Evolutionary conservation across 345 rosid genomes (phyloP).

Genomic region (Ricinus communis): DNA sequence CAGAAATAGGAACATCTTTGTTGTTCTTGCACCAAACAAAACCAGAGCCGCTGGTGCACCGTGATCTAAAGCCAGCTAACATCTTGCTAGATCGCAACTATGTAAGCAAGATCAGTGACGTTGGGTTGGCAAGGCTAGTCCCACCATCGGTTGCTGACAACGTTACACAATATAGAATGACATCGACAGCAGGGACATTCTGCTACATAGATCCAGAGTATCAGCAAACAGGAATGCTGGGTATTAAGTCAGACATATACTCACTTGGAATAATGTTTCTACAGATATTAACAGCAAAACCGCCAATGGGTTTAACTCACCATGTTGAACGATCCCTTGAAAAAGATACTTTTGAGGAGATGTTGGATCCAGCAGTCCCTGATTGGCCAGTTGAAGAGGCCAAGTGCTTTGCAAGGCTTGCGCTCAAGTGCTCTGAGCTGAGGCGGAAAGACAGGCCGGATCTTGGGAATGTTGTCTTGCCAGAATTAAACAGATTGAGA

Average conservation of each 20-base stretch:
- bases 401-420: too few species aligned
- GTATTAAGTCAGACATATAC: background rate
- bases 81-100: background rate
- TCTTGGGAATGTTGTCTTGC: too few species aligned
- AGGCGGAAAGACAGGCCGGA: too few species aligned
- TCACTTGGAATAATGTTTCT: background rate
- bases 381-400: too few species aligned
- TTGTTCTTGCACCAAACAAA: background rate
- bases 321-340: background rate
- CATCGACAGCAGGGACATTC: slow-evolving; percentile 2
- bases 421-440: too few species aligned
- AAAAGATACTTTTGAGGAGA: too few species aligned
- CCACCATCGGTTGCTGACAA: background rate
- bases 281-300: background rate
- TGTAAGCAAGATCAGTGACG: background rate
- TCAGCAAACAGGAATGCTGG: background rate
- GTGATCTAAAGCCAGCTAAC: slow-evolving; percentile 6
- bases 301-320: slow-evolving; percentile 1
- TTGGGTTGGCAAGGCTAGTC: background rate
- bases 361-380: too few species aligned
- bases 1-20: background rate
- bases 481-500: too few species aligned
- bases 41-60: slow-evolving; percentile 5
- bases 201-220: background rate
- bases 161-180: background rate